A percentile compares a stretch with the other conserved stretches of the same genome.
Evolutionary conservation across 2,329 filamentous ascomycete species (phyloP).

Genomic region (Cladosporium sp.): DNA sequence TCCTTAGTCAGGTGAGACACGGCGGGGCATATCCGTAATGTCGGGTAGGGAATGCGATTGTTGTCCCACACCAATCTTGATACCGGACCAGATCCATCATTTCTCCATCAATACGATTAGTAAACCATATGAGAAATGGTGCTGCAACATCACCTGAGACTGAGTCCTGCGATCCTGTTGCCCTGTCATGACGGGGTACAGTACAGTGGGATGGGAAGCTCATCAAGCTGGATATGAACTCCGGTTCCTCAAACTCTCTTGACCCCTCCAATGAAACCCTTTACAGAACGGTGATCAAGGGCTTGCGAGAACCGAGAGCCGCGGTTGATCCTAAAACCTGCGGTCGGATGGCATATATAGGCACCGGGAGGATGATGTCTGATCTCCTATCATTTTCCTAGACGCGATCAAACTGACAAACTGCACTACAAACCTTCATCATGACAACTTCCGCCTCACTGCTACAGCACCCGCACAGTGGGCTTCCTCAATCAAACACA

Average conservation of each 20-base stretch:
- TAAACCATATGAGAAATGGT: not conserved
- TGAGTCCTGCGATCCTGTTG: not conserved
- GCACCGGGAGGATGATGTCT: not conserved
- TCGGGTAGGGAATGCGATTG: not conserved
- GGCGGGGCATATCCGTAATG: not conserved
- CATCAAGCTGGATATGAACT: not conserved
- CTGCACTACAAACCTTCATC: not conserved
- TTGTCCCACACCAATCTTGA: not conserved
- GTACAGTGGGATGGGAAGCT: not conserved
- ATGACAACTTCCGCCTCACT: not conserved
- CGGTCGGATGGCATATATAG: not conserved
- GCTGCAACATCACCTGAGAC: not conserved
- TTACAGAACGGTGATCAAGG: not conserved
- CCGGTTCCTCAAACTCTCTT: not conserved
- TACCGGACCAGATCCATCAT: not conserved
- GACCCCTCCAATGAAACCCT: not conserved
- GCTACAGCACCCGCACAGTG: not conserved
- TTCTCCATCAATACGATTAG: not conserved
- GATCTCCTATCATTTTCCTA: not conserved
- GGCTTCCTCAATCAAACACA: not conserved
- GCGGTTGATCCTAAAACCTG: not conserved
- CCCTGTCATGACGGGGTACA: not conserved
- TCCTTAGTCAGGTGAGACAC: not conserved
- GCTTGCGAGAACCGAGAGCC: not conserved
- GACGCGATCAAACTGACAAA: not conserved